Evolutionary conservation across 371 early-diverging fungal species (phyloP).

Genomic region (Neoconidiobolus thromboides): DNA sequence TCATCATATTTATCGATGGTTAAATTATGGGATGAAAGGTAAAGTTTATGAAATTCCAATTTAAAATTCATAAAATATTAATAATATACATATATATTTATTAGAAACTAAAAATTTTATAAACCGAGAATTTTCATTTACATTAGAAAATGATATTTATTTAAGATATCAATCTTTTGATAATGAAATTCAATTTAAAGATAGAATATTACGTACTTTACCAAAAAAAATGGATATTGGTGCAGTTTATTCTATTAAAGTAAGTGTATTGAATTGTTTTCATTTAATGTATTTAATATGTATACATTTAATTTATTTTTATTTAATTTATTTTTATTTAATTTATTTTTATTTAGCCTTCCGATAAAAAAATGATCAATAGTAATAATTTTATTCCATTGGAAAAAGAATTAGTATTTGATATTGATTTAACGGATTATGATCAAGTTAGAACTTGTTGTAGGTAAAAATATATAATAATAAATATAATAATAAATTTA

Average conservation of each 20-base stretch:
- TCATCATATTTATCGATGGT: constrained; percentile 56
- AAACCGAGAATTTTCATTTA: constrained; percentile 90
- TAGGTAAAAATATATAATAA: constrained; percentile 19
- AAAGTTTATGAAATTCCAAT: background rate
- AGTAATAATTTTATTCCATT: constrained; percentile 53
- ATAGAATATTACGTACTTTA: constrained; percentile 43
- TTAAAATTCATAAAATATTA: background rate
- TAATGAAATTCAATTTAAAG: constrained; percentile 44
- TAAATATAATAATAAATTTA: background rate
- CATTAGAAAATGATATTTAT: constrained; percentile 53
- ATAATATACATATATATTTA: constrained; percentile 1
- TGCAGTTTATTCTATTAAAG: constrained; percentile 70
- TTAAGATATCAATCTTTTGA: constrained; percentile 79
- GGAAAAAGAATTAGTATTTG: constrained; percentile 95
- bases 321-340: background rate
- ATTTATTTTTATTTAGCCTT: constrained; percentile 22
- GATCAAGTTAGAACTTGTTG: constrained; percentile 93
- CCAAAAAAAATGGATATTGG: constrained; percentile 97
- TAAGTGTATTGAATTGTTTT: constrained; percentile 11
- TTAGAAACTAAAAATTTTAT: constrained; percentile 36
- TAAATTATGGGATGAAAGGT: constrained; percentile 53
- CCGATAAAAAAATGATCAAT: constrained; percentile 51
- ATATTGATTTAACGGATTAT: constrained; percentile 99
- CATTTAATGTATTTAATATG: background rate
- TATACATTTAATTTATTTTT: background rate